Evolutionary conservation across 2,329 filamentous ascomycete species (phyloP), one percentile per base, ranked within the genome.

Genomic region (Sordariomycetes sp.): DNA sequence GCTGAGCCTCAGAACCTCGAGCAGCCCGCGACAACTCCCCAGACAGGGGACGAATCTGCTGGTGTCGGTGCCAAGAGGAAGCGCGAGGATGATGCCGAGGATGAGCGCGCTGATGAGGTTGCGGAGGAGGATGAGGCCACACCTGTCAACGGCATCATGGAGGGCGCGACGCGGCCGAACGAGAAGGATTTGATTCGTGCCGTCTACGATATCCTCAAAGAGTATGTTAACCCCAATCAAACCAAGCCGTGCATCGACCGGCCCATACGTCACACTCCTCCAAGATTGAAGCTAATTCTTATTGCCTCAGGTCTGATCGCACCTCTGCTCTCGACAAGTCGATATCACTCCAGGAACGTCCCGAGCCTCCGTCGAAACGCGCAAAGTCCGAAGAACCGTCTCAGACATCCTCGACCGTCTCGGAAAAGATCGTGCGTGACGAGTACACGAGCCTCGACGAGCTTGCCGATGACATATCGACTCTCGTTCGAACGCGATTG

Each of bases 361-460:
- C 75, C 59, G 80, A 83, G 62, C 83, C 81, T 18, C 73, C 80
- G 55, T 69, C 78, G 57, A 87, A 87, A 69, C 78, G 83, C 51
- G 80, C 83, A 64, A 86, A 83, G 68, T 76, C 81, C 2, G 74
- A 76, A 55, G 76, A 79, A 53, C 68, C 67, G 37, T 48, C 43
- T 2, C 65, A 68, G 20, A 78, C 75, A 40, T 48, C 43, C 3
- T 65, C 68, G 20, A 78, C 75, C 61, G 79, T 86, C 61, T 71
- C 75, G 59, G 79, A 82, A 64, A 85, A 82, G 71, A 72, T 81
- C 55, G 68, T 71, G 25, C 71, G 73, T 54, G 74, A 77, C 62
- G 69, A 67, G 35, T 87, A 87, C 66, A 75, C 76, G 28, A 79
- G 80, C 62, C 71, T 91, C 52, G 85, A 88, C 32, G 83, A 88